Conservation (phyloP, 805 yeast genomes). For the Scheffersomyces ergatensis region DNA sequence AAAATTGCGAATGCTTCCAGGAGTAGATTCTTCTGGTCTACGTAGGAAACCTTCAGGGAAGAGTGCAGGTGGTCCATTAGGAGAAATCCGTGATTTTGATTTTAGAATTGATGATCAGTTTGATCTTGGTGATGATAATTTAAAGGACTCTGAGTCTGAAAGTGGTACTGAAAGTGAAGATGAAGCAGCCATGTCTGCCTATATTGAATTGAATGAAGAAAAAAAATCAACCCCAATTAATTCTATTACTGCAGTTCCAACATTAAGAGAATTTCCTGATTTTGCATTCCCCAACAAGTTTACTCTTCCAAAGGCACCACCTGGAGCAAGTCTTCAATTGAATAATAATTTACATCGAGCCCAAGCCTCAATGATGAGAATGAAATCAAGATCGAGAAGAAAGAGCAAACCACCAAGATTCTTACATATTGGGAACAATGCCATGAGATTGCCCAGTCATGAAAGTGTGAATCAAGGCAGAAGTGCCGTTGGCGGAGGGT, state of each 20-base stretch:
- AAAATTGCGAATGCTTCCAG: constrained; percentile 11
- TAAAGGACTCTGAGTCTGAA: constrained; percentile 16
- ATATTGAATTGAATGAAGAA: constrained; percentile 47
- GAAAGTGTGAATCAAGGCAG: constrained; percentile 11
- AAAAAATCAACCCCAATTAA: constrained; percentile 20
- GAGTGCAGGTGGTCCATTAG: neutral
- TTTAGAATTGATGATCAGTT: constrained; percentile 10
- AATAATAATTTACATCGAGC: constrained; percentile 35
- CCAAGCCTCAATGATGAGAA: constrained; percentile 61
- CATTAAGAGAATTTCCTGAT: constrained; percentile 40
- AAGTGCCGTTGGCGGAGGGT: neutral
- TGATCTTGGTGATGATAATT: constrained; percentile 46
- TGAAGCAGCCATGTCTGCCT: constrained; percentile 67
- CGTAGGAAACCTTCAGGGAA: neutral
- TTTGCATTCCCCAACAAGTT: neutral
- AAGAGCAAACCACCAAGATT: constrained; percentile 43
- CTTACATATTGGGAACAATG: constrained; percentile 13
- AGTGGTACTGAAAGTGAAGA: constrained; percentile 51
- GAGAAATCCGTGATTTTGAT: constrained; percentile 1
- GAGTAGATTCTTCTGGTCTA: neutral
- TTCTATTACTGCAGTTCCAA: constrained; percentile 32
- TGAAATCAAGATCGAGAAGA: constrained; percentile 55
- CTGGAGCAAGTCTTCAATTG: neutral
- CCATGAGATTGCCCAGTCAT: constrained; percentile 18
- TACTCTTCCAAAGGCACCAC: neutral